Percentiles rank a stretch among this genome's conserved stretches.
Evolutionary conservation across 2,329 filamentous ascomycete species (phyloP).

Genomic region (Pseudogymnoascus pannorum): DNA sequence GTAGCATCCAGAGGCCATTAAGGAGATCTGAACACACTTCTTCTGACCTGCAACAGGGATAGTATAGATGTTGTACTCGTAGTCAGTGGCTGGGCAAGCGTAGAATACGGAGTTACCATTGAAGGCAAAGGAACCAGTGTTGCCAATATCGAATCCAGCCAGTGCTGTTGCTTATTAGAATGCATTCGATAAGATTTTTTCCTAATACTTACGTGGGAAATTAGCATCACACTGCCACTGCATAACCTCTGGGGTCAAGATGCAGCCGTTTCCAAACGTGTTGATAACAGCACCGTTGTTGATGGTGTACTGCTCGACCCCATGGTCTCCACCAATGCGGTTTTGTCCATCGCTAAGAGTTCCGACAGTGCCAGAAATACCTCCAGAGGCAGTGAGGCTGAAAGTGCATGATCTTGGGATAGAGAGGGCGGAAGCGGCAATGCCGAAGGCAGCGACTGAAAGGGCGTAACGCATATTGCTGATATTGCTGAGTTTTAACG

Average conservation of each 20-base stretch:
- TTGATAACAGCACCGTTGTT: constrained; percentile 46
- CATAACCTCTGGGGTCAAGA: constrained; percentile 45
- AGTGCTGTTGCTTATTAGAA: no score
- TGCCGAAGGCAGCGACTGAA: no score
- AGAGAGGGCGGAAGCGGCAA: no score
- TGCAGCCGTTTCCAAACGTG: constrained; percentile 50
- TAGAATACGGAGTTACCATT: constrained; percentile 46
- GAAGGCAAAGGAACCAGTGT: constrained; percentile 44
- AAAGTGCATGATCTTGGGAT: no score
- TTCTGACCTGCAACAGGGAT: constrained; percentile 19
- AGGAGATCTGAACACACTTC: constrained; percentile 29
- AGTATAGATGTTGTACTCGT: constrained; percentile 34
- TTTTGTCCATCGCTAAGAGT: constrained; percentile 56
- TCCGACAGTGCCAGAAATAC: constrained; percentile 44
- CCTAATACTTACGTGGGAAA: no score
- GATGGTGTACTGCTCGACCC: constrained; percentile 46
- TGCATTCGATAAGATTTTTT: no score
- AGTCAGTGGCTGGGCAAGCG: constrained; percentile 39
- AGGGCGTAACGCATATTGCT: no score
- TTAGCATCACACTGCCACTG: no score
- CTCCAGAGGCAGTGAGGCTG: constrained; percentile 41
- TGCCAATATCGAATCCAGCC: constrained; percentile 47
- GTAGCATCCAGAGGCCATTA: constrained; percentile 34
- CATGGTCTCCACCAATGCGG: constrained; percentile 43
- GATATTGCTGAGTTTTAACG: no score